Evolutionary conservation across 805 yeast species (phyloP).

Genomic region (fission yeast (Schizosaccharomyces pombe)): DNA sequence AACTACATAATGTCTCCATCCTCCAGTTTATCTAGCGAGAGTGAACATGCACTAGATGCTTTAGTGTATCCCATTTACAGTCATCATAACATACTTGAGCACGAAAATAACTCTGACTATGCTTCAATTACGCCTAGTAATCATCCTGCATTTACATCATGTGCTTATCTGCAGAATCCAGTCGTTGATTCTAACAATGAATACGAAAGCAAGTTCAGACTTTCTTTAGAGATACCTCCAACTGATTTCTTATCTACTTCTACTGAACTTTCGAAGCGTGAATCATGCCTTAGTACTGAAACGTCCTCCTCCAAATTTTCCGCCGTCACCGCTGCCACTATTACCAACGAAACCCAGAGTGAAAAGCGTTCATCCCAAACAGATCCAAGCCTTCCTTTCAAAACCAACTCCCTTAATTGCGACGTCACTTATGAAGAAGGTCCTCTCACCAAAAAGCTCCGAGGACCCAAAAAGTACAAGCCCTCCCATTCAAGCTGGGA

Average conservation of each 20-base stretch:
- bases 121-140: no score
- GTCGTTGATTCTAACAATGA: no score
- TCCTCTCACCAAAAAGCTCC: neutral
- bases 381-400: neutral
- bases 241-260: no score
- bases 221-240: no score
- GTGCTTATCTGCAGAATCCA: no score
- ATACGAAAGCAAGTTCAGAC: no score
- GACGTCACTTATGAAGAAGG: neutral
- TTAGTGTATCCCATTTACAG: neutral
- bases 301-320: neutral
- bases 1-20: neutral
- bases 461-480: neutral
- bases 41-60: neutral
- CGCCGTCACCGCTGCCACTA: neutral
- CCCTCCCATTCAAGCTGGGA: slow-evolving; percentile 21
- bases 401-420: neutral
- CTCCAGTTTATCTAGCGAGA: neutral
- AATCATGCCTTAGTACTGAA: no score
- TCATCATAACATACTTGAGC: neutral
- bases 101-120: no score
- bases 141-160: no score
- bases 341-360: neutral
- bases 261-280: no score
- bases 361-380: neutral